Evolutionary conservation across 2,329 filamentous ascomycete genomes (phyloP).

Genomic region (Colletotrichum brevisporum): DNA sequence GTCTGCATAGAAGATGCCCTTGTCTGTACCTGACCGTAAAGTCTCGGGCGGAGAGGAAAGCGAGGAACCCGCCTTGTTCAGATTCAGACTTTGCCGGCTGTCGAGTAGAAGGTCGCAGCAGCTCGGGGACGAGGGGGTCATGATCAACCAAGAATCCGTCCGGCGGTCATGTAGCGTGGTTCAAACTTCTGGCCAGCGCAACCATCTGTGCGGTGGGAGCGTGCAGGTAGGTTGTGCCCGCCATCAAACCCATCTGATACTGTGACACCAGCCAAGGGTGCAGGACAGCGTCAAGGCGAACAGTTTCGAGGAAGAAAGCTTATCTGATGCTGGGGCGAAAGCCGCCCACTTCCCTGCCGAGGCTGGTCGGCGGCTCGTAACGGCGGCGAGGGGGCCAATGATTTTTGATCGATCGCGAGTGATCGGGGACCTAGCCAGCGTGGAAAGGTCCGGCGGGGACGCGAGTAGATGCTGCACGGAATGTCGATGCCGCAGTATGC

Average conservation of each 20-base stretch:
- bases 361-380: slow-evolving; percentile 14
- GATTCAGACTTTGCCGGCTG: neutral
- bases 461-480: slow-evolving; percentile 6
- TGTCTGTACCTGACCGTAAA: slow-evolving; percentile 21
- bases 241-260: slow-evolving; percentile 40
- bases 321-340: slow-evolving; percentile 7
- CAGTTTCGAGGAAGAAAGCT: slow-evolving; percentile 35
- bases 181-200: slow-evolving; percentile 28
- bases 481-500: neutral
- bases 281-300: slow-evolving; percentile 28
- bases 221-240: slow-evolving; percentile 25
- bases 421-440: slow-evolving; percentile 12
- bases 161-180: slow-evolving; percentile 1
- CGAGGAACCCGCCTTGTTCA: neutral
- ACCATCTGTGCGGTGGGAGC: slow-evolving; percentile 32
- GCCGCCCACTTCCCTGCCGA: slow-evolving; percentile 13
- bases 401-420: slow-evolving; percentile 23
- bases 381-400: slow-evolving; percentile 21
- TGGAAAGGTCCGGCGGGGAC: slow-evolving; percentile 19
- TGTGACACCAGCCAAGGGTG: slow-evolving; percentile 31
- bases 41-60: slow-evolving; percentile 7
- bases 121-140: neutral
- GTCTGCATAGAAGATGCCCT: slow-evolving; percentile 17
- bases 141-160: neutral
- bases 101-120: neutral